phyloP scores from a whole-genome alignment of 2,329 filamentous ascomycete genomes.

The Stemphylium beticola region DNA sequence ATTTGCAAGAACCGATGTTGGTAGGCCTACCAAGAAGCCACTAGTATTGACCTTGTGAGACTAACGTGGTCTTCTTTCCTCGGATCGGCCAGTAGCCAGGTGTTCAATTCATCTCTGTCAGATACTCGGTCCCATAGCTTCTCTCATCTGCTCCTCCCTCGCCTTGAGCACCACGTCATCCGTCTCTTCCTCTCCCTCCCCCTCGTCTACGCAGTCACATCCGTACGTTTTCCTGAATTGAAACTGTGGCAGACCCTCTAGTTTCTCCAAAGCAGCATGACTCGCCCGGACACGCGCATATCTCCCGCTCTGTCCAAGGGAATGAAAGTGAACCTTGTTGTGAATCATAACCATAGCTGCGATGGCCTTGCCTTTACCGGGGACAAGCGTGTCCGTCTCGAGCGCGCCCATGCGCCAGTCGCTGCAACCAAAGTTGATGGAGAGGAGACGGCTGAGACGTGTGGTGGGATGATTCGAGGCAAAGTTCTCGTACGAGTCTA shows the following conservation, averaged over 20 bases:
- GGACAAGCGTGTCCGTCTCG: slow-evolving; percentile 54
- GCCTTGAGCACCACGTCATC: slow-evolving; percentile 1
- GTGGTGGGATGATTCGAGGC: slow-evolving; percentile 85
- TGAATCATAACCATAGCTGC: slow-evolving; percentile 81
- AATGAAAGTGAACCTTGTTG: slow-evolving; percentile 67
- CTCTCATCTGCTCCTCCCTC: slow-evolving; percentile 21
- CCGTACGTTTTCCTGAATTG: slow-evolving; percentile 67
- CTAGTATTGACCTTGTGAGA: too few relatives aligned
- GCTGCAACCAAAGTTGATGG: slow-evolving; percentile 69
- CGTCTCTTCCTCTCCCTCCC: not conserved
- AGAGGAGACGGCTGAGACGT: slow-evolving; percentile 68
- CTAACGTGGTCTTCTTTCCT: too few relatives aligned
- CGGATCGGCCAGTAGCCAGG: too few relatives aligned
- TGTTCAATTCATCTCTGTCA: not conserved
- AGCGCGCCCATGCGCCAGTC: slow-evolving; percentile 56
- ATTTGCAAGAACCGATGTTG: too few relatives aligned
- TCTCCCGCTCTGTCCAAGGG: slow-evolving; percentile 66
- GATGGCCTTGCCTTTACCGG: slow-evolving; percentile 55
- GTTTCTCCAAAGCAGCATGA: slow-evolving; percentile 60
- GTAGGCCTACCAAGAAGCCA: too few relatives aligned
- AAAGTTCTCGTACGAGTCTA: slow-evolving; percentile 76
- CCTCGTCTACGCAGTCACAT: slow-evolving; percentile 65
- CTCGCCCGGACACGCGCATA: slow-evolving; percentile 76
- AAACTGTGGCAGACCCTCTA: slow-evolving; percentile 59
- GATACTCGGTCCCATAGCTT: slow-evolving; percentile 25